These are phyloP conservation scores for Omphalotus olearius DNA, from an alignment of 1,284 basidiomycete genomes.

Conservation along the genomic window DNA sequence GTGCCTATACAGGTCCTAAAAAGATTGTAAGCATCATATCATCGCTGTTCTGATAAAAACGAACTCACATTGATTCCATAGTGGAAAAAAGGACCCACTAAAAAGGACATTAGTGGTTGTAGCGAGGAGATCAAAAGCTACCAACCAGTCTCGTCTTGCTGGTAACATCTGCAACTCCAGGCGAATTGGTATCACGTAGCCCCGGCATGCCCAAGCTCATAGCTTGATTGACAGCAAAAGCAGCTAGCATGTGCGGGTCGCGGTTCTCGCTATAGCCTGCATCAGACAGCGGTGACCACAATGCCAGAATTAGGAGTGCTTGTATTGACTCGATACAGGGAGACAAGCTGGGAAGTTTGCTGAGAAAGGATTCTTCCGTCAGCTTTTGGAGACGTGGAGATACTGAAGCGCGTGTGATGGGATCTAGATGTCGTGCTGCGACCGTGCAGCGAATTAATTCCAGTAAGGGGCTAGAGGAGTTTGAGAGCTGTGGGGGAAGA, in stretches of 20 bases:
- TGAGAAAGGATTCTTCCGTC: conserved; percentile 33
- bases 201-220: conserved; percentile 37
- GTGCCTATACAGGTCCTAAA: conserved; percentile 37
- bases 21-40: neutral
- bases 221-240: conserved; percentile 42
- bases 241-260: conserved; percentile 37
- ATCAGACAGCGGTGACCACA: conserved; percentile 38
- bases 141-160: conserved; percentile 36
- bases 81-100: conserved; percentile 37
- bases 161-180: conserved; percentile 25
- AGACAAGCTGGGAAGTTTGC: conserved; percentile 33
- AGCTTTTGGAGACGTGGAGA: conserved; percentile 37
- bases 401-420: conserved; percentile 28
- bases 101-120: neutral
- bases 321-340: conserved; percentile 35
- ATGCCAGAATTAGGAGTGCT: conserved; percentile 36
- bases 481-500: conserved; percentile 11
- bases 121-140: conserved; percentile 14
- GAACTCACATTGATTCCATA: conserved; percentile 35
- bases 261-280: conserved; percentile 23
- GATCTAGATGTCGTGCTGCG: conserved; percentile 35
- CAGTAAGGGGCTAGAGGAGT: conserved; percentile 11
- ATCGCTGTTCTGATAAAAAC: neutral
- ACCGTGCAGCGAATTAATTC: conserved; percentile 32
- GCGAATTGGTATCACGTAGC: conserved; percentile 20